These are phyloP conservation scores for Phylloporus sp. DNA, from an alignment of 768 basidiomycete genomes.

Conservation along the genomic window DNA sequence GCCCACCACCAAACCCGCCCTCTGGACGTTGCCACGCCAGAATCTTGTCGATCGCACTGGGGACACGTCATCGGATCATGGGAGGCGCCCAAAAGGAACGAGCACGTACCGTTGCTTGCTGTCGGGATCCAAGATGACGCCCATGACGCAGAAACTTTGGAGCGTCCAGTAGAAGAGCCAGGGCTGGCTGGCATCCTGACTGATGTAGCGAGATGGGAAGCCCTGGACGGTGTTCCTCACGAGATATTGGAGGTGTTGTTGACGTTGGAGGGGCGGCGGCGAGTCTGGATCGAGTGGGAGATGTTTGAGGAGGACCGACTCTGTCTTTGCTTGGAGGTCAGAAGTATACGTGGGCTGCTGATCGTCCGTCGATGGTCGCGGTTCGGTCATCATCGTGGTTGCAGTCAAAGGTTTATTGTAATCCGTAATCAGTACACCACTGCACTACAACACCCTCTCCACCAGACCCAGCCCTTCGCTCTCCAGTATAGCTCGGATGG, in stretches of 20 bases:
- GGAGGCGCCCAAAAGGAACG: too few relatives aligned
- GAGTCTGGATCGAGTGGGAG: slow-evolving; percentile 33
- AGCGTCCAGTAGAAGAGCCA: slow-evolving; percentile 95
- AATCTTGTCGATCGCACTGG: slow-evolving; percentile 75
- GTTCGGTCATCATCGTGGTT: slow-evolving; percentile 17
- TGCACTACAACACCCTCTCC: slow-evolving; percentile 58
- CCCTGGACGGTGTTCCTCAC: slow-evolving; percentile 68
- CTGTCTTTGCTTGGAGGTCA: slow-evolving; percentile 56
- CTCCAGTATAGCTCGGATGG: slow-evolving; percentile 62
- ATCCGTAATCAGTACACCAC: too few relatives aligned
- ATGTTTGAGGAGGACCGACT: slow-evolving; percentile 55
- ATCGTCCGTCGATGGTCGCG: slow-evolving; percentile 46
- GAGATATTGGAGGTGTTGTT: slow-evolving; percentile 71
- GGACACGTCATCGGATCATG: background rate
- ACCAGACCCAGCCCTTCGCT: slow-evolving; percentile 69
- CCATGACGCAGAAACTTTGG: slow-evolving; percentile 75
- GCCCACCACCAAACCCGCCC: slow-evolving; percentile 92
- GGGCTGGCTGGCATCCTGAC: slow-evolving; percentile 90
- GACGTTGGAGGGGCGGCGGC: slow-evolving; percentile 47
- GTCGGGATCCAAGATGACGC: slow-evolving; percentile 70
- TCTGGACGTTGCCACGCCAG: slow-evolving; percentile 76
- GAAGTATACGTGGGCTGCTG: slow-evolving; percentile 62
- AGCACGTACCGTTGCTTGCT: slow-evolving; percentile 67
- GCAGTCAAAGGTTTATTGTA: too few relatives aligned
- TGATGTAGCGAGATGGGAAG: slow-evolving; percentile 72